A percentile compares a stretch with the other conserved stretches of the same genome.
phyloP scores from a whole-genome alignment of 148 eudicot species.

The Dianthus caryophyllus region DNA sequence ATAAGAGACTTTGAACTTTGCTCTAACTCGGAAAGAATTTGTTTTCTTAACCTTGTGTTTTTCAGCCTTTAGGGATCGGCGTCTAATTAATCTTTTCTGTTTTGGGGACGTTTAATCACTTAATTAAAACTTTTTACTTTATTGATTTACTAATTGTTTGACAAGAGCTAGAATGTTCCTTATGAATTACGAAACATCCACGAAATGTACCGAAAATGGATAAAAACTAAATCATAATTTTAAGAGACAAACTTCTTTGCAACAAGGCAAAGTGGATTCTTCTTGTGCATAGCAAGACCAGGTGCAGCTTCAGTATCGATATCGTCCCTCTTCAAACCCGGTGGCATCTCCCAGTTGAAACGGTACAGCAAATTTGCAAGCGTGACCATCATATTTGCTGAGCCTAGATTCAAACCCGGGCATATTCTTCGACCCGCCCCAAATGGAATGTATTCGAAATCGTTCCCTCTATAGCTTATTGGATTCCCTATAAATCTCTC shows the following conservation, averaged over 20 bases:
- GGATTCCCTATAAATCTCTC: conserved; percentile 35
- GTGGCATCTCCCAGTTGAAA: conserved; percentile 43
- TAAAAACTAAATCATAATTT: too few species aligned
- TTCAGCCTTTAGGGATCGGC: neutral
- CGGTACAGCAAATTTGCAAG: conserved; percentile 35
- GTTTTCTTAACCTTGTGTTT: too few species aligned
- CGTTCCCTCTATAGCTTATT: conserved; percentile 25
- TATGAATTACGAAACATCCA: too few species aligned
- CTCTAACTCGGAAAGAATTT: neutral
- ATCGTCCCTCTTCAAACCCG: conserved; percentile 27
- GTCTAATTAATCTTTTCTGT: too few species aligned
- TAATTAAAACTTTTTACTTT: too few species aligned
- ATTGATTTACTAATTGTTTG: too few species aligned
- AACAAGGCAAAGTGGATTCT: conserved; percentile 31
- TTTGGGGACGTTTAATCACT: too few species aligned
- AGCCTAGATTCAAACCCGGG: conserved; percentile 34
- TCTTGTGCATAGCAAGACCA: conserved; percentile 40
- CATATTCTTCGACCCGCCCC: conserved; percentile 44
- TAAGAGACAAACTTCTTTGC: conserved; percentile 20
- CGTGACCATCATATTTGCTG: conserved; percentile 26
- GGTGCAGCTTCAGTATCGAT: conserved; percentile 29
- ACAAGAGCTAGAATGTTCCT: neutral
- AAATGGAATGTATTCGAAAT: conserved; percentile 34
- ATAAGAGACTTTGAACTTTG: too few species aligned
- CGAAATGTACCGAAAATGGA: too few species aligned